Evolutionary conservation across 495 filamentous ascomycete genomes (phyloP), one percentile per base, ranked within the genome.

Genomic region (Jackrogersella minutella): DNA sequence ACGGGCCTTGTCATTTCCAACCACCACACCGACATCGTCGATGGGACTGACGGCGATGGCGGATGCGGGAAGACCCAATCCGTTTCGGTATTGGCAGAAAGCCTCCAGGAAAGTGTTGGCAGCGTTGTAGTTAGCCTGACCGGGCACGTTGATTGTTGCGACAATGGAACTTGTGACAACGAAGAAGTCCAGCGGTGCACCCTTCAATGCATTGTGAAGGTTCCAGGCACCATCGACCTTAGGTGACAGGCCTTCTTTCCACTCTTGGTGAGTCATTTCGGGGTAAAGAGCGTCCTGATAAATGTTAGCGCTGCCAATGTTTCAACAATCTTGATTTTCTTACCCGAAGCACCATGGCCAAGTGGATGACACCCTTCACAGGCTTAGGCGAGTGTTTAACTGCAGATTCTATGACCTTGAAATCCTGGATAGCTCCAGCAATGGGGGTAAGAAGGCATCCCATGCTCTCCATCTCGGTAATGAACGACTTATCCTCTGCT

Each of bases 121-220:
- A 7, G 37, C 37, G 3, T 2, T 17, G 52, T 85, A 86, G 30
- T 81, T 79, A 33, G 72, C 68, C 61, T 87, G 82, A 0, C 76
- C 75, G 3, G 66, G 62, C 33, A 74, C 78, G 2, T 82, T 82
- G 21, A 84, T 62, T 0, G 78, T 62, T 10, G 74, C 81, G 2
- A 79, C 70, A 2, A 85, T 62, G n/a, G 83, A 85, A 22, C 78
- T 80, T 11, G 83, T 76, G 43, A 79, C 75, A 46, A 85, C 63
- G 69, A 86, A 85, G 71, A 86, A 86, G 64, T 85, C 84, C 0
- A 86, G 73, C 22, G 8, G 70, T 0, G 46, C 51, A 22, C 65
- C n/a, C 2, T 3, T 3, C 3, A 41, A 14, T 3, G 9, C 37
- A 2, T 16, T 4, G n/a, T 41, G 37, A 3, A 41, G 16, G 17